Evolutionary conservation across 1,284 basidiomycete genomes (phyloP).

Genomic region (Agroathelia rolfsii): DNA sequence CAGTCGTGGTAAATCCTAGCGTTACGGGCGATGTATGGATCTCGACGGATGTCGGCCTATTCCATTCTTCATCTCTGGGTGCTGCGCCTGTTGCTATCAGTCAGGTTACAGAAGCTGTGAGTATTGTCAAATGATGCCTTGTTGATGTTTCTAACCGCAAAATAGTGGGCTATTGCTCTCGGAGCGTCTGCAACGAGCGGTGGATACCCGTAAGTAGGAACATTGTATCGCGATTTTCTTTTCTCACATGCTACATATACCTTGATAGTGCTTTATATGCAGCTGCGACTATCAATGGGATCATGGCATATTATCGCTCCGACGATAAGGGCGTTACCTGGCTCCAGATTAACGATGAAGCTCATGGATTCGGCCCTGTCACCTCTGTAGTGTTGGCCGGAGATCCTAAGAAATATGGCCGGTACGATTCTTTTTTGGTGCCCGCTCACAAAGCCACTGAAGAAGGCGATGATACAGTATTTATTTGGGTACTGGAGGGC

Average conservation of each 20-base stretch:
- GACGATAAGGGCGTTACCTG: slow-evolving; percentile 50
- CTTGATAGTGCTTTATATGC: slow-evolving; percentile 46
- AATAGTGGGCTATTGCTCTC: no score
- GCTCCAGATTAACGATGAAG: slow-evolving; percentile 52
- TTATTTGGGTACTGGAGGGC: slow-evolving; percentile 56
- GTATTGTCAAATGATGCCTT: no score
- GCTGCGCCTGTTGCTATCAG: slow-evolving; percentile 37
- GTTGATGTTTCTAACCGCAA: no score
- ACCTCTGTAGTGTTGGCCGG: slow-evolving; percentile 38
- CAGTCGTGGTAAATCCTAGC: slow-evolving; percentile 43
- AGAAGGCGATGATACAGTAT: slow-evolving; percentile 27
- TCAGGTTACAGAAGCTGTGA: slow-evolving; percentile 40
- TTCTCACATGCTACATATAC: no score
- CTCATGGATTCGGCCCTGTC: slow-evolving; percentile 50
- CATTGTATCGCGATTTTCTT: no score
- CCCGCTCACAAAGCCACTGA: no score
- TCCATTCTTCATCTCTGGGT: slow-evolving; percentile 48
- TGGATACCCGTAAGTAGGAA: no score
- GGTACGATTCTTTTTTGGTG: slow-evolving; percentile 25
- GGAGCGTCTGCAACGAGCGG: no score
- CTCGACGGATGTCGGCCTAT: slow-evolving; percentile 49
- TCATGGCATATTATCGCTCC: slow-evolving; percentile 43
- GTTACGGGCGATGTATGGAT: slow-evolving; percentile 51
- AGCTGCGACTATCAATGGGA: slow-evolving; percentile 40
- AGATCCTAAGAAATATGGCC: slow-evolving; percentile 43